Conservation (phyloP, 2,329 filamentous ascomycete species). For the Trichophyton benhamiae region DNA sequence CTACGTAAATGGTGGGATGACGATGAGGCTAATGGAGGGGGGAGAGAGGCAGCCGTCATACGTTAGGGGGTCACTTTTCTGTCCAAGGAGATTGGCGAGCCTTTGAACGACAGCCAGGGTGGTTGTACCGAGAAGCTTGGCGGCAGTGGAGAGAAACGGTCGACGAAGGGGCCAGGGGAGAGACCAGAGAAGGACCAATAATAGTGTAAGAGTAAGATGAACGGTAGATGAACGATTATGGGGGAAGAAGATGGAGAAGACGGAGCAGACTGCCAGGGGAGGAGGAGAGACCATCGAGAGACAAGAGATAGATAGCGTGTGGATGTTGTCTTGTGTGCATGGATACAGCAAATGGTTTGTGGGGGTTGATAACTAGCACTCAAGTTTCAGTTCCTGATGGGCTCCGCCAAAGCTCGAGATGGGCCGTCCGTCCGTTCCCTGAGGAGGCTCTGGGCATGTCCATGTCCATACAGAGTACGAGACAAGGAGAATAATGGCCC, state of each 20-base stretch:
- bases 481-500: too few relatives aligned
- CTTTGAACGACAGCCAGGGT: background rate
- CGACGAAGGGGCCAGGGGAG: background rate
- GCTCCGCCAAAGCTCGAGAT: background rate
- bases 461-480: too few relatives aligned
- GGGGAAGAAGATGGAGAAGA: background rate
- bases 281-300: background rate
- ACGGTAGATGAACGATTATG: background rate
- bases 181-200: background rate
- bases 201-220: background rate
- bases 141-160: background rate
- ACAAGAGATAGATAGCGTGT: background rate
- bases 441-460: background rate
- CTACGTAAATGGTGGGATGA: background rate
- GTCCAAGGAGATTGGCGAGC: background rate
- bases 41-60: background rate
- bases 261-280: background rate
- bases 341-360: background rate
- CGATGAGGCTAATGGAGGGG: background rate
- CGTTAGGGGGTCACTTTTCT: background rate
- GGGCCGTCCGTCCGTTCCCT: background rate
- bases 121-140: constrained; percentile 6
- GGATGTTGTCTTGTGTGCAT: background rate
- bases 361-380: background rate
- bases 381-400: background rate